Conservation (phyloP, 208 protist species). For the Trypanosoma grayi region DNA sequence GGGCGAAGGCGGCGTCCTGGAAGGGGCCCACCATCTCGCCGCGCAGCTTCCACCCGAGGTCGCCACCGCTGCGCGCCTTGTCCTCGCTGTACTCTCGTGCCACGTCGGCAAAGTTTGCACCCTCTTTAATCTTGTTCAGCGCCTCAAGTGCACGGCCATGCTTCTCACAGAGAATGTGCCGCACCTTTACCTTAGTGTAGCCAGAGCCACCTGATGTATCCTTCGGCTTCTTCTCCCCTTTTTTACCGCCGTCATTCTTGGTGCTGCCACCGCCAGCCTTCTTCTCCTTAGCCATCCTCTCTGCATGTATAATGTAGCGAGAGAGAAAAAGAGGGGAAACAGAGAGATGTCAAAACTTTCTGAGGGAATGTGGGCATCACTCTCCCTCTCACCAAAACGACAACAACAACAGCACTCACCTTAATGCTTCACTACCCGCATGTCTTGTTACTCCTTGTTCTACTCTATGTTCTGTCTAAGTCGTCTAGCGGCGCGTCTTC, state of each 20-base stretch:
- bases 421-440: neutral
- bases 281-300: slow-evolving; percentile 14
- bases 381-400: neutral
- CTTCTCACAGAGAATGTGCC: slow-evolving; percentile 37
- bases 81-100: slow-evolving; percentile 35
- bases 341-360: neutral
- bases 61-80: slow-evolving; percentile 30
- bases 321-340: neutral
- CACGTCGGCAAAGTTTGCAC: slow-evolving; percentile 31
- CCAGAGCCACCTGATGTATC: slow-evolving; percentile 33
- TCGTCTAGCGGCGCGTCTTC: slow-evolving; percentile 10
- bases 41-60: slow-evolving; percentile 32
- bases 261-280: slow-evolving; percentile 2
- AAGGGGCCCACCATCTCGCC: slow-evolving; percentile 38
- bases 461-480: slow-evolving; percentile 2
- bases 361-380: neutral
- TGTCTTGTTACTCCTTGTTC: neutral
- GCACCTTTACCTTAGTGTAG: slow-evolving; percentile 36
- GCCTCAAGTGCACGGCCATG: slow-evolving; percentile 20
- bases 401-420: neutral
- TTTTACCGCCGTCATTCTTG: slow-evolving; percentile 1
- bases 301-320: neutral
- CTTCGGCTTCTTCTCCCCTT: slow-evolving; percentile 15
- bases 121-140: slow-evolving; percentile 19
- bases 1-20: slow-evolving; percentile 32